Evolutionary conservation across 805 yeast genomes (phyloP).

Genomic region (Saturnispora hagleri): DNA sequence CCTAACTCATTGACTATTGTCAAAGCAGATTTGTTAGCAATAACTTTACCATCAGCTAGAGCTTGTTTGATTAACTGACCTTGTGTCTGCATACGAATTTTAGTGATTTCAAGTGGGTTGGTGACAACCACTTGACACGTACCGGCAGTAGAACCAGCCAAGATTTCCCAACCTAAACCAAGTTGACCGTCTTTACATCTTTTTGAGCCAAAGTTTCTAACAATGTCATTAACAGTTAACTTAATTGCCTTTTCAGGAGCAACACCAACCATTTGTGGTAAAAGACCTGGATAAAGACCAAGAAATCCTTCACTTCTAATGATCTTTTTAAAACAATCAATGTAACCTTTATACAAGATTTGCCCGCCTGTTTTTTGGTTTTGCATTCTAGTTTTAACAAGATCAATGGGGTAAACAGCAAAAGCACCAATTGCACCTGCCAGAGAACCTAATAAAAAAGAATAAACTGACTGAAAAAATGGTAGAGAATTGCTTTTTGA

Average conservation of each 20-base stretch:
- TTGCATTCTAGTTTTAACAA: conserved; percentile 95
- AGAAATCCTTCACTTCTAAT: conserved; percentile 65
- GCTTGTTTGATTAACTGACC: conserved; percentile 51
- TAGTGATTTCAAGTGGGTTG: conserved; percentile 92
- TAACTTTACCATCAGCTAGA: conserved; percentile 21
- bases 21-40: conserved; percentile 46
- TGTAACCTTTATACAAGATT: conserved; percentile 61
- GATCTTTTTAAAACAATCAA: conserved; percentile 80
- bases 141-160: conserved; percentile 93
- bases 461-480: conserved; percentile 79
- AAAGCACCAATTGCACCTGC: conserved; percentile 99
- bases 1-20: conserved; percentile 75
- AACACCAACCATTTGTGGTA: conserved; percentile 92
- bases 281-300: conserved; percentile 87
- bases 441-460: conserved; percentile 81
- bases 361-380: conserved; percentile 65
- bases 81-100: conserved; percentile 89
- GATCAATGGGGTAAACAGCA: conserved; percentile 91
- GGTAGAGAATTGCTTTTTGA: conserved; percentile 42
- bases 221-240: conserved; percentile 84
- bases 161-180: conserved; percentile 53
- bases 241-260: conserved; percentile 98
- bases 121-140: conserved; percentile 94
- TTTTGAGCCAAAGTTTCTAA: conserved; percentile 59
- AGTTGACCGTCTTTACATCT: conserved; percentile 41